Evolutionary conservation across 352 stramenopile genomes (phyloP), one percentile per base, ranked within the genome.

Genomic region (Phytophthora cactorum): DNA sequence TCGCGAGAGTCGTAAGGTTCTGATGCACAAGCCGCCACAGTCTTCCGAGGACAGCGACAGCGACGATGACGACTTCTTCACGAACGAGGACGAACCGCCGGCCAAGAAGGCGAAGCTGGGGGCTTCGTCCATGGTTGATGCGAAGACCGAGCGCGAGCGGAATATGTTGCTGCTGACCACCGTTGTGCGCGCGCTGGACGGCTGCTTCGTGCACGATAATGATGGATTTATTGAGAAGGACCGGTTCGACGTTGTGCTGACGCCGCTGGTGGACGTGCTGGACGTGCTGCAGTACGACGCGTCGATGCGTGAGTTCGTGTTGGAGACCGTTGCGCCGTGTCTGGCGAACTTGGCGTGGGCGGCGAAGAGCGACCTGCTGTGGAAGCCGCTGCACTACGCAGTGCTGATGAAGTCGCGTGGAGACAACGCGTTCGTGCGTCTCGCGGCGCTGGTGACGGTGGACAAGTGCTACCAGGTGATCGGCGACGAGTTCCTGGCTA

Each of bases 221-320:
- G 87, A 97, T 44, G 86, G 86, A 8, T 95, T 95, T 64, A 91
- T 95, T 63, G 87, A 94, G 75, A 94, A 96, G 75, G 88, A 95
- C 32, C 86, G 81, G 45, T 95, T 97, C 39, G 84, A 96, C 43
- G 50, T 77, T 15, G 79, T 96, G 52, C 75, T 97, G 64, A 50
- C 74, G 32, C 81, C 83, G 50, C 73, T 97, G 28, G 84, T 95
- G 44, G 86, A 95, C 47, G 75, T 90, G 56, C 59, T 96, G 27
- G 88, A 95, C 63, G 66, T 96, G 49, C 67, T 93, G 38, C 77
- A 86, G 63, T 53, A 77, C 47, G 77, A 84, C 46, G 51, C 57
- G 2, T 75, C 66, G 27, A 72, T 71, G 63, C 79, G 77, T 27
- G 55, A 70, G 43, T 92, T 95, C 44, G 77, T 93, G 49, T 70